Percentiles rank a stretch among this genome's conserved stretches.
Conservation (phyloP, 805 yeast genomes). For the Myxozyma melibiosi region DNA sequence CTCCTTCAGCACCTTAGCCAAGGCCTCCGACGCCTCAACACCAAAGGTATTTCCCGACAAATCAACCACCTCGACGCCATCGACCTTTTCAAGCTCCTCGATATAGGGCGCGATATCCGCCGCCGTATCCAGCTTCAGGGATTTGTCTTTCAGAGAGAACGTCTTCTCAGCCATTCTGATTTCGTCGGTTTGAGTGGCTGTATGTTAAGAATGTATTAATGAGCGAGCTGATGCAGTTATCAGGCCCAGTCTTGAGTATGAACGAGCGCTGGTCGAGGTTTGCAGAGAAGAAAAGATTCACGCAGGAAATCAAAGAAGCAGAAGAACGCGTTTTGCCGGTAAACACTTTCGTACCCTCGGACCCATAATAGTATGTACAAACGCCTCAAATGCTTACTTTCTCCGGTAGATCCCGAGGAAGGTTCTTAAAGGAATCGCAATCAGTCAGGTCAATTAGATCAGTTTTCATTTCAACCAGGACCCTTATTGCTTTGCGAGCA, state of each 20-base stretch:
- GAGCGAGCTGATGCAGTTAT: too few species aligned
- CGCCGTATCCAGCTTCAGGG: constrained; percentile 63
- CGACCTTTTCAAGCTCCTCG: constrained; percentile 51
- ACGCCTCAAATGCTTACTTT: neutral
- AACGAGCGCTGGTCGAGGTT: too few species aligned
- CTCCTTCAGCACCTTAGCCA: constrained; percentile 58
- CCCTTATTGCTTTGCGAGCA: too few species aligned
- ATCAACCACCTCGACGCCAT: constrained; percentile 59
- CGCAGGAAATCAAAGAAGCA: neutral
- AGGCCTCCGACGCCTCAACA: constrained; percentile 75
- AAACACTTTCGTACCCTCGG: neutral
- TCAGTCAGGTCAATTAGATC: too few species aligned
- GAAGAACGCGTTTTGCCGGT: neutral
- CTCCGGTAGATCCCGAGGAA: too few species aligned
- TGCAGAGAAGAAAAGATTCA: neutral
- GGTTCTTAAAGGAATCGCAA: too few species aligned
- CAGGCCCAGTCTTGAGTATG: too few species aligned
- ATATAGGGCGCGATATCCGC: constrained; percentile 74
- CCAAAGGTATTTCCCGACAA: constrained; percentile 95
- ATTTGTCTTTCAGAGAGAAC: constrained; percentile 23
- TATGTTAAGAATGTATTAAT: neutral
- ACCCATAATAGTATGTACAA: neutral
- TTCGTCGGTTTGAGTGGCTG: neutral
- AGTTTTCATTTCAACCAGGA: too few species aligned
- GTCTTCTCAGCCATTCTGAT: constrained; percentile 9